Conservation (phyloP, 2,329 filamentous ascomycete genomes). For the Scedosporium dehoogii region DNA sequence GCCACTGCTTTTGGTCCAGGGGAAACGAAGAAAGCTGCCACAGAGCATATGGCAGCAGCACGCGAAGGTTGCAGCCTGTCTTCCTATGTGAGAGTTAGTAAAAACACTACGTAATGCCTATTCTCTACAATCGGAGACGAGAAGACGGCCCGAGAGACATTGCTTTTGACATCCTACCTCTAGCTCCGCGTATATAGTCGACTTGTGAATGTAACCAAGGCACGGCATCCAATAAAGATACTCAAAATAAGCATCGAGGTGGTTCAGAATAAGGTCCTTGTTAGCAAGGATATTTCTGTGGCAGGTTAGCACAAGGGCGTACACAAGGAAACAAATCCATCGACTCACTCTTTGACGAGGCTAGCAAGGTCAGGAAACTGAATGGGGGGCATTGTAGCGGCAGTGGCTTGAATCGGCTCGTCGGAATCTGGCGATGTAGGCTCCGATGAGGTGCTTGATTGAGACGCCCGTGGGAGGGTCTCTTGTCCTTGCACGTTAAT, state of each 20-base stretch:
- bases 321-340: not conserved
- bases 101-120: not conserved
- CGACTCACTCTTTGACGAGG: constrained; percentile 9
- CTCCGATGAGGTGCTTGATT: constrained; percentile 3
- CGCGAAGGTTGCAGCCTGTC: not conserved
- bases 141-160: not conserved
- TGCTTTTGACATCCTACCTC: constrained; percentile 15
- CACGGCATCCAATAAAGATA: constrained; percentile 27
- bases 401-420: not conserved
- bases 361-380: constrained; percentile 6
- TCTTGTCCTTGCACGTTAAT: constrained; percentile 10
- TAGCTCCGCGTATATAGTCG: constrained; percentile 23
- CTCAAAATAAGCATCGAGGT: constrained; percentile 29
- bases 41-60: constrained; percentile 28
- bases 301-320: not conserved
- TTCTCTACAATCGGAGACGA: too few species aligned
- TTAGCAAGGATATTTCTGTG: constrained; percentile 18
- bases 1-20: constrained; percentile 21
- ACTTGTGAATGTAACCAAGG: constrained; percentile 27
- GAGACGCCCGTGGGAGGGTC: not conserved
- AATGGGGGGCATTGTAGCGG: not conserved
- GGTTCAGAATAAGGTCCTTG: constrained; percentile 23
- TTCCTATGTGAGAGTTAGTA: not conserved
- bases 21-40: constrained; percentile 25
- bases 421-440: constrained; percentile 3